These are phyloP conservation scores for Rutstroemia sp. DNA, from an alignment of 2,329 filamentous ascomycete genomes.

Conservation along the genomic window DNA sequence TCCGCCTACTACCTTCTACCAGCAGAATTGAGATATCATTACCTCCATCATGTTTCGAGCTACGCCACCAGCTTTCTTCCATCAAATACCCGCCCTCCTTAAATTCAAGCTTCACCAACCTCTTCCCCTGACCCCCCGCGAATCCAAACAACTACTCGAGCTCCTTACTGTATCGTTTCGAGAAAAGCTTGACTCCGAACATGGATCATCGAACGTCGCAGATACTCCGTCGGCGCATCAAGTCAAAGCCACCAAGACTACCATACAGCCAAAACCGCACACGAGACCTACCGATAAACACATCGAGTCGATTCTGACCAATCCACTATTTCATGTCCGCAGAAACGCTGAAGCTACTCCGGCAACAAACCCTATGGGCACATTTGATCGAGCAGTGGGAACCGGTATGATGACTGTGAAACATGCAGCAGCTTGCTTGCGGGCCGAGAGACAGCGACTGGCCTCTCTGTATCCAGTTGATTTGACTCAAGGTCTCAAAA, in stretches of 20 bases:
- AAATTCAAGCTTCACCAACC: slow-evolving; percentile 40
- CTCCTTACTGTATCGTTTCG: slow-evolving; percentile 57
- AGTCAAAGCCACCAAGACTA: slow-evolving; percentile 13
- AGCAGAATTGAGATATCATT: slow-evolving; percentile 37
- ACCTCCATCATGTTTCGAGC: slow-evolving; percentile 40
- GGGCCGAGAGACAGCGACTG: slow-evolving; percentile 17
- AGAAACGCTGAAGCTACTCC: background rate
- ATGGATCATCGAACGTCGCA: slow-evolving; percentile 32
- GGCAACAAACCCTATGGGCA: slow-evolving; percentile 23
- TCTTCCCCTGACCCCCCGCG: slow-evolving; percentile 45
- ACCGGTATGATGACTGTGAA: slow-evolving; percentile 26
- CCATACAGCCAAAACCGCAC: slow-evolving; percentile 12
- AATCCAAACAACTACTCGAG: slow-evolving; percentile 51
- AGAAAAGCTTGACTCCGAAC: slow-evolving; percentile 51
- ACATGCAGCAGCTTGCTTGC: slow-evolving; percentile 22
- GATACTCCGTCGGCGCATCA: background rate
- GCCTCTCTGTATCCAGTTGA: slow-evolving; percentile 12
- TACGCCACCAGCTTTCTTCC: slow-evolving; percentile 39
- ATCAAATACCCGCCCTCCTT: slow-evolving; percentile 36
- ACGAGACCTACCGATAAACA: slow-evolving; percentile 34
- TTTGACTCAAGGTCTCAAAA: slow-evolving; percentile 21
- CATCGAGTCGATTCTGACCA: slow-evolving; percentile 42
- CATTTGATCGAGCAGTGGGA: slow-evolving; percentile 26
- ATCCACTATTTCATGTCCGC: slow-evolving; percentile 36
- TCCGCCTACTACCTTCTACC: slow-evolving; percentile 26